phyloP scores from a whole-genome alignment of 805 yeast genomes.

The Cyberlindnera xylosilytica region DNA sequence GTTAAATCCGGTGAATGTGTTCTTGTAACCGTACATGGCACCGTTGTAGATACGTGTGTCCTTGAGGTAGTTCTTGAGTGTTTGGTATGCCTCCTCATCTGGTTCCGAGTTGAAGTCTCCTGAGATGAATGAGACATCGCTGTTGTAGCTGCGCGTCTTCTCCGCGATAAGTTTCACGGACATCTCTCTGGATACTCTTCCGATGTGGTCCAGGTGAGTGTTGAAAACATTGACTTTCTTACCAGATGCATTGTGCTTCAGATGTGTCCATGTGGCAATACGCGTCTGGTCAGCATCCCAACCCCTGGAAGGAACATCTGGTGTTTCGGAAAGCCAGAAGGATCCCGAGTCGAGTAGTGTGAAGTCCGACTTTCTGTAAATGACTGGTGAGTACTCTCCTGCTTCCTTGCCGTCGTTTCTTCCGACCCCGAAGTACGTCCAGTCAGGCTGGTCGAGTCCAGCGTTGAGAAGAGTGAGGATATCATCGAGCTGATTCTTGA shows the following conservation, averaged over 20 bases:
- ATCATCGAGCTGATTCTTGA: constrained; percentile 44
- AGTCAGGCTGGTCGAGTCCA: constrained; percentile 26
- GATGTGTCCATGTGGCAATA: constrained; percentile 35
- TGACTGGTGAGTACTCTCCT: constrained; percentile 52
- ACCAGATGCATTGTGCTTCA: constrained; percentile 25
- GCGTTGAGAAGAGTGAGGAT: constrained; percentile 32
- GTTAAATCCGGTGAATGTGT: constrained; percentile 51
- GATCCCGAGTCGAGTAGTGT: constrained; percentile 38
- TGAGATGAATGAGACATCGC: constrained; percentile 41
- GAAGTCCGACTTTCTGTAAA: constrained; percentile 38
- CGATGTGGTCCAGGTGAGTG: constrained; percentile 50
- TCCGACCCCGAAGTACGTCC: constrained; percentile 49
- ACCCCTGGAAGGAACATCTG: constrained; percentile 48
- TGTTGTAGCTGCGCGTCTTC: constrained; percentile 31
- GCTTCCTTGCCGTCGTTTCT: constrained; percentile 47
- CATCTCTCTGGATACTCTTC: constrained; percentile 42
- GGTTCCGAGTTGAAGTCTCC: constrained; percentile 59
- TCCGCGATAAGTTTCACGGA: constrained; percentile 43
- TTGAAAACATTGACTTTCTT: constrained; percentile 34
- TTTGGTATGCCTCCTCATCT: constrained; percentile 39
- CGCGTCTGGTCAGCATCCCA: constrained; percentile 47
- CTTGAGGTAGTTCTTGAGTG: constrained; percentile 36
- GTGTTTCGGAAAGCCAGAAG: constrained; percentile 54
- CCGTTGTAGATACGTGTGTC: constrained; percentile 30
- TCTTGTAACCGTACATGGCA: constrained; percentile 38